Evolutionary conservation across 495 filamentous ascomycete species (phyloP).

Genomic region (Bombardia bombarda): DNA sequence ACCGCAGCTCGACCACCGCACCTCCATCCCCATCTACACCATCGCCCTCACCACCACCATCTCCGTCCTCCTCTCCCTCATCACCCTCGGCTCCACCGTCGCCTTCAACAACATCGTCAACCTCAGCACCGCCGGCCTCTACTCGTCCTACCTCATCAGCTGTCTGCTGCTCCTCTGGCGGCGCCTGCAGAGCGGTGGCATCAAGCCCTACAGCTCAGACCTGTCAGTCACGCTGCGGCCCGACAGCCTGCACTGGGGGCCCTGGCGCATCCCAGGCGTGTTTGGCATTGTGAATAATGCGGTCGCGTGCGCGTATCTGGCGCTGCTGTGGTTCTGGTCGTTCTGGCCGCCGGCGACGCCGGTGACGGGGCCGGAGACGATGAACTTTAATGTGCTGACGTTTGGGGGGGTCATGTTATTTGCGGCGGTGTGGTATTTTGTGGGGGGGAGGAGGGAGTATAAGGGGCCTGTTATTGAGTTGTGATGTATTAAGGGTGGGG

Average conservation of each 20-base stretch:
- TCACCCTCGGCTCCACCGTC: background rate
- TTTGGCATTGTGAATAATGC: background rate
- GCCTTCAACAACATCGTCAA: background rate
- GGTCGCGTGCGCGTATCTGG: background rate
- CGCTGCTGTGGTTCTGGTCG: background rate
- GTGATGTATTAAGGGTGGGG: too few species aligned
- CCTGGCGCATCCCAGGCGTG: background rate
- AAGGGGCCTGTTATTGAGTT: slow-evolving; percentile 40
- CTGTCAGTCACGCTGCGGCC: background rate
- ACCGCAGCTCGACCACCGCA: background rate
- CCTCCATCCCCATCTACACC: background rate
- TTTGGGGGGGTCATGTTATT: slow-evolving; percentile 34
- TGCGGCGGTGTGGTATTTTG: slow-evolving; percentile 37
- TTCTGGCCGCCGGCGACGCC: slow-evolving; percentile 22
- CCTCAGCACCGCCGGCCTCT: background rate
- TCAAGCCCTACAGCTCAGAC: background rate
- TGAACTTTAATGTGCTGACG: slow-evolving; percentile 43
- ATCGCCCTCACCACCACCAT: background rate
- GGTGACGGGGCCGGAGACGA: slow-evolving; percentile 23
- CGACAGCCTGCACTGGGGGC: background rate
- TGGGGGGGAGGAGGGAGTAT: slow-evolving; percentile 34
- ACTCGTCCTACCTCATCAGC: background rate
- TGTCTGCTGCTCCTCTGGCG: background rate
- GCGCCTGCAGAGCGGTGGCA: background rate
- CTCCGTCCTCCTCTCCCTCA: background rate